These are phyloP conservation scores for Echium plantagineum DNA, from an alignment of 257 asterid genomes.

Conservation along the genomic window DNA sequence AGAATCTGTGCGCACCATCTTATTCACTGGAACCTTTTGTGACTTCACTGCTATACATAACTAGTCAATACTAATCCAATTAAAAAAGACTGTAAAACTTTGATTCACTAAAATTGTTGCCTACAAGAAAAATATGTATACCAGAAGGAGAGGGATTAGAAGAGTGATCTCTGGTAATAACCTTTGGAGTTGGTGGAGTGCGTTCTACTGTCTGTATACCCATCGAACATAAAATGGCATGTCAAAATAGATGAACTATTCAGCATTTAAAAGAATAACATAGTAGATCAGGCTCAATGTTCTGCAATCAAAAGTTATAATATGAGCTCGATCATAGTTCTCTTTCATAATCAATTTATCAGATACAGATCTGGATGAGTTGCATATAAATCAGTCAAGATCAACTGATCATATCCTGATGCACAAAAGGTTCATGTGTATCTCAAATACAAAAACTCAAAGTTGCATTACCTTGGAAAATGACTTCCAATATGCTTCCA, in stretches of 20 bases:
- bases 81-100: constrained; percentile 10
- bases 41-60: constrained; percentile 44
- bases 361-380: not conserved
- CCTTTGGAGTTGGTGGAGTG: constrained; percentile 30
- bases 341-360: not conserved
- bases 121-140: constrained; percentile 14
- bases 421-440: not conserved
- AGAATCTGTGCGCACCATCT: constrained; percentile 88
- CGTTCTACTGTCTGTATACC: constrained; percentile 44
- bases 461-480: not conserved
- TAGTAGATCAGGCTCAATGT: too few relatives aligned
- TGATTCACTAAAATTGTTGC: constrained; percentile 7
- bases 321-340: not conserved
- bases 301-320: constrained; percentile 3
- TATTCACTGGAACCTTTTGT: constrained; percentile 73
- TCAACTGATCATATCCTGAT: not conserved
- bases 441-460: not conserved
- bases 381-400: not conserved
- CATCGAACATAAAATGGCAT: constrained; percentile 10
- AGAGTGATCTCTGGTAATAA: constrained; percentile 32
- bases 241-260: constrained; percentile 3
- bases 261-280: not conserved
- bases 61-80: constrained; percentile 10
- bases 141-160: constrained; percentile 45
- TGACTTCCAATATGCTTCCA: not conserved